phyloP scores from a whole-genome alignment of 768 basidiomycete genomes.

The Russula ochroleuca region DNA sequence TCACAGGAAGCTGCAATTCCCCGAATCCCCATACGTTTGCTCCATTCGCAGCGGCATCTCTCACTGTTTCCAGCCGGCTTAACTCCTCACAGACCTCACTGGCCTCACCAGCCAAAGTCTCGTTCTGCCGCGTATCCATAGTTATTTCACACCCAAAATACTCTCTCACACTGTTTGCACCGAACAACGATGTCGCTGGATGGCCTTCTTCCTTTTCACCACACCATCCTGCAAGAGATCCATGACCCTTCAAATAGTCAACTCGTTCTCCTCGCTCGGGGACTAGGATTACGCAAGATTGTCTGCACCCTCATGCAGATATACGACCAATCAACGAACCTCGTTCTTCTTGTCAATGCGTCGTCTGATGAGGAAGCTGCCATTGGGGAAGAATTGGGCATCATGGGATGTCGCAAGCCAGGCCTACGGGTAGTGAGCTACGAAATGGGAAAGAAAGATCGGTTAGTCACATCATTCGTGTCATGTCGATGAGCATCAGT shows the following conservation, averaged over 20 bases:
- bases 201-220: slow-evolving; percentile 58
- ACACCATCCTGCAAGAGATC: slow-evolving; percentile 58
- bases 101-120: neutral
- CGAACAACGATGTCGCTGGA: slow-evolving; percentile 20
- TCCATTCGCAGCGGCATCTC: neutral
- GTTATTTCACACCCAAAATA: neutral
- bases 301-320: slow-evolving; percentile 87
- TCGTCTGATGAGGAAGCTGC: slow-evolving; percentile 83
- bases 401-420: slow-evolving; percentile 86
- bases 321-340: slow-evolving; percentile 79
- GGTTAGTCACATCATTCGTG: slow-evolving; percentile 44
- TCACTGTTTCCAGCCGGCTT: neutral
- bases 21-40: neutral
- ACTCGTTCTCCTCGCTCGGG: slow-evolving; percentile 78
- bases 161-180: neutral
- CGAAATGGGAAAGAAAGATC: slow-evolving; percentile 73
- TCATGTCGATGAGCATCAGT: neutral
- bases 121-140: neutral
- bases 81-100: neutral
- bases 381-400: slow-evolving; percentile 87
- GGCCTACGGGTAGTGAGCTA: slow-evolving; percentile 79
- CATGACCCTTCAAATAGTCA: slow-evolving; percentile 73
- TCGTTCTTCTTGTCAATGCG: slow-evolving; percentile 82
- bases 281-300: slow-evolving; percentile 80
- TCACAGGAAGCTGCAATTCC: neutral